Conservation (phyloP, 1,284 basidiomycete genomes). For the Marasmius fiardii region DNA sequence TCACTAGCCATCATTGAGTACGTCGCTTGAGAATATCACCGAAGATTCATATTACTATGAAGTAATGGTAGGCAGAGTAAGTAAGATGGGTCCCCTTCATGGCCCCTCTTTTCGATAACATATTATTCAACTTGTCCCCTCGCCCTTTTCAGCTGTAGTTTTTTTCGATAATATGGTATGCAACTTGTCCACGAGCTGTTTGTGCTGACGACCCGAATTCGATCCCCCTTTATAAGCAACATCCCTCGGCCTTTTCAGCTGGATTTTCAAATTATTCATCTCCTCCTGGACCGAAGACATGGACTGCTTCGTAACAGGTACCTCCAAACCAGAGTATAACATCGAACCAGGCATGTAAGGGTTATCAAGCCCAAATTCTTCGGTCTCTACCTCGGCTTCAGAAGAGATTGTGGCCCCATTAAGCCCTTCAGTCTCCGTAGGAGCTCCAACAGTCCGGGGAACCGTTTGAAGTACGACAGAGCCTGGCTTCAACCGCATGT, state of each 20-base stretch:
- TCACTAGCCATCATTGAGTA: too few relatives aligned
- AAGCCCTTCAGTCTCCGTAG: conserved; percentile 27
- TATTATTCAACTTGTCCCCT: too few relatives aligned
- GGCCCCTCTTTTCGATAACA: too few relatives aligned
- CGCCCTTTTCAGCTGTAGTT: too few relatives aligned
- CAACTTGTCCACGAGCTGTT: too few relatives aligned
- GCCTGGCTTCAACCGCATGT: conserved; percentile 19
- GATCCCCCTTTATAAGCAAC: too few relatives aligned
- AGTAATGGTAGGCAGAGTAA: too few relatives aligned
- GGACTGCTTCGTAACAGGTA: not conserved
- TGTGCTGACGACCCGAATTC: too few relatives aligned
- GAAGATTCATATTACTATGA: too few relatives aligned
- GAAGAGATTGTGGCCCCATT: conserved; percentile 27
- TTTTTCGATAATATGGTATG: too few relatives aligned
- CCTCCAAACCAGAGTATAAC: conserved; percentile 10
- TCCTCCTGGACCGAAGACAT: not conserved
- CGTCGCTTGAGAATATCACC: too few relatives aligned
- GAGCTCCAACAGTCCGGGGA: conserved; percentile 36
- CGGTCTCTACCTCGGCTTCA: conserved; percentile 18
- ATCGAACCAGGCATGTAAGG: conserved; percentile 12
- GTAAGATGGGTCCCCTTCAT: too few relatives aligned
- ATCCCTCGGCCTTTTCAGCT: not conserved
- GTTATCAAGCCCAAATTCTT: conserved; percentile 5
- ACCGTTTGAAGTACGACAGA: conserved; percentile 22
- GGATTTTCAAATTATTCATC: not conserved